phyloP scores from a whole-genome alignment of 2,329 filamentous ascomycete genomes.

The Macroventuria anomochaeta region DNA sequence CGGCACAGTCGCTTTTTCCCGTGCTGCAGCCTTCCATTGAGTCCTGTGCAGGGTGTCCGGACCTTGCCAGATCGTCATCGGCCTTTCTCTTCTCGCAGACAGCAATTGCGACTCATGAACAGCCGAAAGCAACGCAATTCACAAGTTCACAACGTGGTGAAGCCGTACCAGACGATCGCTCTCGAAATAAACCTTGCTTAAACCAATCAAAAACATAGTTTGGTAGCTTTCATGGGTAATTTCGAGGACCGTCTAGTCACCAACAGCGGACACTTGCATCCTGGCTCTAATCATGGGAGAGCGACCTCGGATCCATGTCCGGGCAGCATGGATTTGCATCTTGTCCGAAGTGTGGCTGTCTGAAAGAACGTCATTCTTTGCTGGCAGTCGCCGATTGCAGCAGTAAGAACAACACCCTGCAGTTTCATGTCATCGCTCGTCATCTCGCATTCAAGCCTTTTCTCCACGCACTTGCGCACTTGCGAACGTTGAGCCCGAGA shows the following conservation, averaged over 20 bases:
- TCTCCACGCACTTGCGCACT: neutral
- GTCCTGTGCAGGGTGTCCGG: slow-evolving; percentile 2
- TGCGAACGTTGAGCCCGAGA: slow-evolving; percentile 7
- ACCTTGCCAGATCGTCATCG: slow-evolving; percentile 14
- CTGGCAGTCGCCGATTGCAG: slow-evolving; percentile 2
- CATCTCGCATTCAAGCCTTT: slow-evolving; percentile 4
- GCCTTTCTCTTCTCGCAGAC: neutral
- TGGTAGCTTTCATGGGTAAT: slow-evolving; percentile 10
- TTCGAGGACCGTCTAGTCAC: neutral
- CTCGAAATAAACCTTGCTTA: neutral
- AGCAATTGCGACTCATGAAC: slow-evolving; percentile 1
- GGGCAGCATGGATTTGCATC: slow-evolving; percentile 12
- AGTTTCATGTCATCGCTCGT: neutral
- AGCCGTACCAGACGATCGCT: neutral
- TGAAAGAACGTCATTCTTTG: slow-evolving; percentile 34
- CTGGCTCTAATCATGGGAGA: slow-evolving; percentile 6
- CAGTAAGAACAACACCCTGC: neutral
- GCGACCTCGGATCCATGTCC: neutral
- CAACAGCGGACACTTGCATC: slow-evolving; percentile 3
- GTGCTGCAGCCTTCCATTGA: slow-evolving; percentile 10
- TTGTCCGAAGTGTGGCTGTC: slow-evolving; percentile 31
- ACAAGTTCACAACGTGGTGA: slow-evolving; percentile 7
- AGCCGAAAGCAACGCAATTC: neutral
- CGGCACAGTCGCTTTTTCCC: slow-evolving; percentile 14
- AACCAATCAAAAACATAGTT: neutral